Evolutionary conservation across 2,329 filamentous ascomycete species (phyloP), one percentile per base, ranked within the genome.

Genomic region (Cryphonectria parasitica): DNA sequence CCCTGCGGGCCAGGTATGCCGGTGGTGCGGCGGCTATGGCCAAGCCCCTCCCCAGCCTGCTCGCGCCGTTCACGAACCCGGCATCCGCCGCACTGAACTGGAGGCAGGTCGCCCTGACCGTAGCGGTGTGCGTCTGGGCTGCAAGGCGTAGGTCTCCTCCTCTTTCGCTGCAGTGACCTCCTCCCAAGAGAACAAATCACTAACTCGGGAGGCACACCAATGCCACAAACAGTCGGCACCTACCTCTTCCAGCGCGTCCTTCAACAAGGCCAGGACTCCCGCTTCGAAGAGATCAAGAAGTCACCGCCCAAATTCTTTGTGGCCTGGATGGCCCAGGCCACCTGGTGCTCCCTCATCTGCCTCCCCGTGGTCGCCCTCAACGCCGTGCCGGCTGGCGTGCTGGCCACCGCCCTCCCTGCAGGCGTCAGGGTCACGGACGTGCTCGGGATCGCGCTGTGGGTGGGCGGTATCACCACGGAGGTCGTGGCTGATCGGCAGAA

Each of bases 291-390:
- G 62, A 80, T 85, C 70, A 81, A 81, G 72, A 76, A 75, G 17
- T 77, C 78, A 1, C 78, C 81, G 0, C 69, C 73, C 31, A 77
- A 76, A 66, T 84, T 85, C 75, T 74, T 77, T 2, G 76, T 61
- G 61, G 80, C 80, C 19, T 86, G 80, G 72, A 72, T 81, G 66
- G 87, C 86, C 3, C 90, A 92, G 78, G 90, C 90, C 8, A 84
- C 86, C 0, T 92, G 90, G 90, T 88, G 92, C 2, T 88, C 88
- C 2, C 82, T 92, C n/a, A 90, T 88, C 77, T 82, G 91, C 5
- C 82, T 91, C 74, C 90, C 91, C 15, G 85, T 92, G 11, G 80
- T 92, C 7, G 86, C 89, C 2, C 76, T 92, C 68, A 92, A 92
- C 78, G 82, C 87, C 8, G 84, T 91, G 7, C 89, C 90, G 0